phyloP scores from a whole-genome alignment of 1,139 yeast genomes.

The Candida tunisiensis region DNA sequence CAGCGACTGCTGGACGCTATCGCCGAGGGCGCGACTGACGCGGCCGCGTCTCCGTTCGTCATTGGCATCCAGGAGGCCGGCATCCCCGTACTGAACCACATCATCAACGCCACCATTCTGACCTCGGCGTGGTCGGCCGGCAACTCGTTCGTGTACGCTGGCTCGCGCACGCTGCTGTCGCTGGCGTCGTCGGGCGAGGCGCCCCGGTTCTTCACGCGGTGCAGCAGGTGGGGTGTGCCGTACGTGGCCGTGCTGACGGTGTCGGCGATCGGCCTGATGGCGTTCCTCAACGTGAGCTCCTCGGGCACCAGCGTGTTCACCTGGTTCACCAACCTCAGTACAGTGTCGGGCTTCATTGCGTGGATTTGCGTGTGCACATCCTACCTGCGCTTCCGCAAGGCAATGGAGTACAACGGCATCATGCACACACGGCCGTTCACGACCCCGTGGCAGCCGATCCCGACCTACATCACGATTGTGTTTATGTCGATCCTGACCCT shows the following conservation, averaged over 20 bases:
- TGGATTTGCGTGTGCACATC: slow-evolving; percentile 28
- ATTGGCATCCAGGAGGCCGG: slow-evolving; percentile 40
- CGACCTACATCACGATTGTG: slow-evolving; percentile 28
- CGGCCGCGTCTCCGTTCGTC: slow-evolving; percentile 50
- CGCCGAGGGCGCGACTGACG: slow-evolving; percentile 30
- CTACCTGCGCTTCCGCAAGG: slow-evolving; percentile 38
- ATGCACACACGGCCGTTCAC: slow-evolving; percentile 22
- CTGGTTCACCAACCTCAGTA: slow-evolving; percentile 27
- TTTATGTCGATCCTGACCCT: slow-evolving; percentile 31
- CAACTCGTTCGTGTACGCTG: slow-evolving; percentile 23
- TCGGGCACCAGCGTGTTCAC: slow-evolving; percentile 28
- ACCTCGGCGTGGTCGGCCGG: slow-evolving; percentile 38
- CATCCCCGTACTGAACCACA: slow-evolving; percentile 38
- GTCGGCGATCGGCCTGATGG: slow-evolving; percentile 19
- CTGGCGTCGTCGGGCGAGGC: slow-evolving; percentile 31
- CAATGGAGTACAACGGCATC: slow-evolving; percentile 21
- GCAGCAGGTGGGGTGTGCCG: slow-evolving; percentile 29
- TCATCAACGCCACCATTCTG: slow-evolving; percentile 50
- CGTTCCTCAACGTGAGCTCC: slow-evolving; percentile 28
- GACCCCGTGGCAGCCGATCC: slow-evolving; percentile 29
- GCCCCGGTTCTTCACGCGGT: slow-evolving; percentile 26
- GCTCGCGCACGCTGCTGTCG: slow-evolving; percentile 24
- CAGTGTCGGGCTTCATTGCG: slow-evolving; percentile 28
- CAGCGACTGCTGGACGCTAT: slow-evolving; percentile 21
- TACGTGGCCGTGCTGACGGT: slow-evolving; percentile 19